Evolutionary conservation across 108 stramenopile species (phyloP).

Genomic region (Cylindrotheca closterium): DNA sequence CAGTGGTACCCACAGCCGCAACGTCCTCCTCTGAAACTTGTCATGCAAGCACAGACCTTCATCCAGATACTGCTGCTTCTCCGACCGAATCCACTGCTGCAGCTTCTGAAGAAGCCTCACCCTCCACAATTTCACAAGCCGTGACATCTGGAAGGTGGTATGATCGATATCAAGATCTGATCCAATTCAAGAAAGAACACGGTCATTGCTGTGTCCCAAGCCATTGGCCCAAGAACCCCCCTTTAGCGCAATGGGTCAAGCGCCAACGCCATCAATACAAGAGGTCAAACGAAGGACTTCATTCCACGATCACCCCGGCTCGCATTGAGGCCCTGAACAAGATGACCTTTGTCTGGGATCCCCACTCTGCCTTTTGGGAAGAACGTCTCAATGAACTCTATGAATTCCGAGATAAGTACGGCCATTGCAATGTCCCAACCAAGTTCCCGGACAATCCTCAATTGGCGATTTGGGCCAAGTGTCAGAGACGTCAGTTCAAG

Average conservation of each 20-base stretch:
- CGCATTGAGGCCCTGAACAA: conserved; percentile 39
- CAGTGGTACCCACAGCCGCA: no score
- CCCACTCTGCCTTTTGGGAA: conserved; percentile 27
- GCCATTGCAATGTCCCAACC: conserved; percentile 27
- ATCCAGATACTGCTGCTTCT: no score
- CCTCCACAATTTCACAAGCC: not conserved
- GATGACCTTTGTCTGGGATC: conserved; percentile 53
- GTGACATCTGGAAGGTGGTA: conserved; percentile 11
- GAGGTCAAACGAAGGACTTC: conserved; percentile 22
- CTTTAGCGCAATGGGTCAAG: conserved; percentile 37
- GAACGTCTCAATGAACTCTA: conserved; percentile 20
- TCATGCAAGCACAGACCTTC: no score
- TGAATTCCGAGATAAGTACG: conserved; percentile 13
- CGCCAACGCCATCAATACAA: conserved; percentile 27
- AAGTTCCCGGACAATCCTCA: conserved; percentile 30
- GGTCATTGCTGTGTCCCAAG: conserved; percentile 36
- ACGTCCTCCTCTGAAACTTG: no score
- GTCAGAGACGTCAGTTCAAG: conserved; percentile 63
- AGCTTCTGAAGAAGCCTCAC: not conserved
- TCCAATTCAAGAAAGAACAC: conserved; percentile 15
- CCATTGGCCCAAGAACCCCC: conserved; percentile 18
- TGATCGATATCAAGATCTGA: conserved; percentile 20
- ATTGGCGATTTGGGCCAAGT: conserved; percentile 48
- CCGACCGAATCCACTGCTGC: not conserved
- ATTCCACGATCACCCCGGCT: conserved; percentile 41